Percentiles rank a stretch among this genome's conserved stretches.
These are phyloP conservation scores for Clitoria ternatea DNA, from an alignment of 306 rosid genomes.

Conservation along the genomic window DNA sequence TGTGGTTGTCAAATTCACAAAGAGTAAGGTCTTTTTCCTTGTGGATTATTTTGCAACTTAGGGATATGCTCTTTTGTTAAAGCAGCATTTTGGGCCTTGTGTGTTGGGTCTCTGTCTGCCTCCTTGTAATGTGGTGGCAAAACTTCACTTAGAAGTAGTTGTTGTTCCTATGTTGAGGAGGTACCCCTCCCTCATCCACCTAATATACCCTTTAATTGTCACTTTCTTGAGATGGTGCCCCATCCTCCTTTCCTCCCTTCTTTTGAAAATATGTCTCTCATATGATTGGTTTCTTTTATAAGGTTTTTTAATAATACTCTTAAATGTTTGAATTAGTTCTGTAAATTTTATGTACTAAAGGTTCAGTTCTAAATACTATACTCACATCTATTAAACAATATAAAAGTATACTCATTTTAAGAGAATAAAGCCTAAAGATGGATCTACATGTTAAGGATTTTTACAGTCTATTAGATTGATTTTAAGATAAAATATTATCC, in stretches of 20 bases:
- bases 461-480: too few relatives aligned
- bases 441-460: too few relatives aligned
- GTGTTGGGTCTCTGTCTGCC: neutral
- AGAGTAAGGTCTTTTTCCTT: neutral
- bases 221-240: neutral
- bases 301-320: too few relatives aligned
- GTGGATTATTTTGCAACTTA: neutral
- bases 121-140: neutral
- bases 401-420: too few relatives aligned
- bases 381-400: too few relatives aligned
- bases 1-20: neutral
- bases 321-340: too few relatives aligned
- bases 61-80: conserved; percentile 9
- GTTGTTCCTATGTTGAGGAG: neutral
- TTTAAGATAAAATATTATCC: too few relatives aligned
- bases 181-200: neutral
- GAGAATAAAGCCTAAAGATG: too few relatives aligned
- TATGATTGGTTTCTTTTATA: neutral
- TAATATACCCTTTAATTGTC: neutral
- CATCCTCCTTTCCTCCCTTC: neutral
- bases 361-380: too few relatives aligned
- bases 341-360: too few relatives aligned
- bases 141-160: neutral
- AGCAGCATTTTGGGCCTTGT: neutral
- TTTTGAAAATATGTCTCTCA: neutral